These are phyloP conservation scores for Suillus tomentosus DNA, from an alignment of 768 basidiomycete species.

Conservation along the genomic window DNA sequence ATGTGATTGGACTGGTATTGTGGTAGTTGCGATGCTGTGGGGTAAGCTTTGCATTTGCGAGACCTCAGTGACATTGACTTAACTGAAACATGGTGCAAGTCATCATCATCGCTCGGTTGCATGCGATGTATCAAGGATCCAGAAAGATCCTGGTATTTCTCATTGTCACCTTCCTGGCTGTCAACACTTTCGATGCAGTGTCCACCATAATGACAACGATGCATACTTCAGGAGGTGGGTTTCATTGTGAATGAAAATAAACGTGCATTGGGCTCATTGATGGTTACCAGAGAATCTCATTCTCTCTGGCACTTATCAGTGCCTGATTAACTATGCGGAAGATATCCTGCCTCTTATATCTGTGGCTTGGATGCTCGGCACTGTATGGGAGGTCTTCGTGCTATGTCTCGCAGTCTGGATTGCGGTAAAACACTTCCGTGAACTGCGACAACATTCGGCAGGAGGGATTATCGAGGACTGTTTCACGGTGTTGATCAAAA, in stretches of 20 bases:
- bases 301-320: background rate
- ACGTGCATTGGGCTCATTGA: background rate
- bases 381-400: background rate
- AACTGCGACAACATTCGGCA: background rate
- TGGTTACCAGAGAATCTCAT: background rate
- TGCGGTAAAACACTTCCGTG: background rate
- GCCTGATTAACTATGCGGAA: background rate
- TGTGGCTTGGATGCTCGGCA: background rate
- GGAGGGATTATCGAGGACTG: background rate
- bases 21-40: background rate
- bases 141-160: background rate
- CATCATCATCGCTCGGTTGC: background rate
- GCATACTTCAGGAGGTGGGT: too few species aligned
- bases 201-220: rapidly evolving
- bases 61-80: background rate
- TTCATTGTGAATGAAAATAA: too few species aligned
- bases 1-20: rapidly evolving
- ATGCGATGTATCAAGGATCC: background rate
- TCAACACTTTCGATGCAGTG: background rate
- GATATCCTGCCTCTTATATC: background rate
- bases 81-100: background rate
- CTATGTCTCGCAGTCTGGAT: background rate
- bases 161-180: background rate
- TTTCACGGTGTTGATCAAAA: background rate
- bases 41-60: background rate